Evolutionary conservation across 31 red algal genomes (phyloP).

Genomic region (Endocladia muricata): DNA sequence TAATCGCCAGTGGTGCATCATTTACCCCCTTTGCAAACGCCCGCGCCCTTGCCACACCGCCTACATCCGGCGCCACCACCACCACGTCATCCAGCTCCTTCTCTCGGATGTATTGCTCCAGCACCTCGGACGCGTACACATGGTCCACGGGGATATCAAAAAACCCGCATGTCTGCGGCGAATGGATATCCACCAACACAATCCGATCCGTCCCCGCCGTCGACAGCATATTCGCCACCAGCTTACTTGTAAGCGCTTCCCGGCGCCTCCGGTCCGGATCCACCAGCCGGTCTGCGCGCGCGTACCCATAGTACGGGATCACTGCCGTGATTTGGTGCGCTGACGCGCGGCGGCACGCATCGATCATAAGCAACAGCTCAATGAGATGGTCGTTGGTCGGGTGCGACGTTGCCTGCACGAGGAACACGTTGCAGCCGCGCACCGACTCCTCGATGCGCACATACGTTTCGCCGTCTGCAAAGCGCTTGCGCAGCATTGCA

Average conservation of each 20-base stretch:
- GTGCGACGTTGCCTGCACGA: conserved; percentile 94
- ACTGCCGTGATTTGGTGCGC: conserved; percentile 96
- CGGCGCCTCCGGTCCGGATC: conserved; percentile 88
- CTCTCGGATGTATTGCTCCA: conserved; percentile 79
- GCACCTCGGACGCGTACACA: conserved; percentile 82
- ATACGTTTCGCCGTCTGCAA: conserved; percentile 97
- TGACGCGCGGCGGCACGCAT: conserved; percentile 95
- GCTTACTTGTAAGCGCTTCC: conserved; percentile 95
- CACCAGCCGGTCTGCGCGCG: conserved; percentile 91
- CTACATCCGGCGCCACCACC: conserved; percentile 95
- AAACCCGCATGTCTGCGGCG: conserved; percentile 99
- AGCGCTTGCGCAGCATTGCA: conserved; percentile 81
- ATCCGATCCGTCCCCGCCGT: conserved; percentile 90
- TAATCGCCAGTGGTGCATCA: conserved; percentile 96
- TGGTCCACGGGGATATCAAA: conserved; percentile 99
- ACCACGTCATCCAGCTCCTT: conserved; percentile 86
- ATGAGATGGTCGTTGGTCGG: conserved; percentile 89
- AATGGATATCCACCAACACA: conserved; percentile 98
- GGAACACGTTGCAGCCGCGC: conserved; percentile 97
- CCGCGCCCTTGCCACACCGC: conserved; percentile 94
- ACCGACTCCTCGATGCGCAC: conserved; percentile 98
- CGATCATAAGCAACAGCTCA: conserved; percentile 98
- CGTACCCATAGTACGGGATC: conserved; percentile 97
- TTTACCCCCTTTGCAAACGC: conserved; percentile 92
- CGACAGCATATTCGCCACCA: conserved; percentile 96